A percentile compares a stretch with the other conserved stretches of the same genome.
Conservation (phyloP, 1,284 basidiomycete genomes). For the Puccinia coronata region DNA sequence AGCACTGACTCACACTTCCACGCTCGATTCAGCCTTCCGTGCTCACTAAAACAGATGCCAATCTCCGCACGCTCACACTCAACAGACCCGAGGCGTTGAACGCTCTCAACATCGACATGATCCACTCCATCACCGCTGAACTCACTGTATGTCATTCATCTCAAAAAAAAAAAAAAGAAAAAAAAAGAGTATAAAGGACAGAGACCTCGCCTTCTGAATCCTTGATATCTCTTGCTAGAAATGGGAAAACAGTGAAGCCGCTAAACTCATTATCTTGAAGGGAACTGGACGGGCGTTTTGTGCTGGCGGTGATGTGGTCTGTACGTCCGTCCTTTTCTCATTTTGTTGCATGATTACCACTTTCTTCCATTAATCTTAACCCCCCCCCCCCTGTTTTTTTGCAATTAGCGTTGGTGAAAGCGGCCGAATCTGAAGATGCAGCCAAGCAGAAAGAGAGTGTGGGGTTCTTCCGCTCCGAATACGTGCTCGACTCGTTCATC, state of each 20-base stretch:
- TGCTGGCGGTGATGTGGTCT: constrained; percentile 87
- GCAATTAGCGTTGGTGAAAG: constrained; percentile 52
- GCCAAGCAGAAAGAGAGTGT: constrained; percentile 65
- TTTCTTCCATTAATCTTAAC: neutral
- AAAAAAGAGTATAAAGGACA: neutral
- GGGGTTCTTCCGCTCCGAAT: constrained; percentile 90
- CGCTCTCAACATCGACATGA: constrained; percentile 81
- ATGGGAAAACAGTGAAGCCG: constrained; percentile 75
- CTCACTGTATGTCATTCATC: constrained; percentile 66
- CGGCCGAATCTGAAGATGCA: constrained; percentile 52
- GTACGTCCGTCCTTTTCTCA: constrained; percentile 62
- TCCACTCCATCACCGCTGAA: constrained; percentile 70
- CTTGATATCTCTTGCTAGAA: constrained; percentile 63
- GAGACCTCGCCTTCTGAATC: neutral
- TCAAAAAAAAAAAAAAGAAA: neutral
- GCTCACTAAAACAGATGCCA: constrained; percentile 51
- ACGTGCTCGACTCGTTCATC: constrained; percentile 82
- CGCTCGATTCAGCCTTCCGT: constrained; percentile 14
- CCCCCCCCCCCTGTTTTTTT: neutral
- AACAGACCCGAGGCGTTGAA: constrained; percentile 85
- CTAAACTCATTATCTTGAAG: constrained; percentile 74
- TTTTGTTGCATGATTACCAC: neutral
- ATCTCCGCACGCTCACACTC: constrained; percentile 69
- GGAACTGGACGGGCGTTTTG: constrained; percentile 84
- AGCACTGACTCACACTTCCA: too few species aligned